Evolutionary conservation across 345 rosid genomes (phyloP), one percentile per base, ranked within the genome.

Genomic region (Durio zibethinus): DNA sequence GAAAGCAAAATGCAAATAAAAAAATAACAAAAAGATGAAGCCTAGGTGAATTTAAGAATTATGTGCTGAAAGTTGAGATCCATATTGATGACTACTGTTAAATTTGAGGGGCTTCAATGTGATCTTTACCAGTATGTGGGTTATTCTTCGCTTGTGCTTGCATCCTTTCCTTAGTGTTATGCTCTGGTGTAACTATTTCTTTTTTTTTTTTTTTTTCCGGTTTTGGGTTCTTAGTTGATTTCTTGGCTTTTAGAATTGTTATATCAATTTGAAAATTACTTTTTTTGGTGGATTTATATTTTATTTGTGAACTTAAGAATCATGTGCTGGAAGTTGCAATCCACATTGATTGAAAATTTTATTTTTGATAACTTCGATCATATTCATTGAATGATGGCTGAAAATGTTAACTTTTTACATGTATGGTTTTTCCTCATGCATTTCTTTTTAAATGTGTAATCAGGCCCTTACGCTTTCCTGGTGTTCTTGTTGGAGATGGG

Each of bases 401-500:
- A 23, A 21, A 23, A n/a, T 74, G 65, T 33, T 50, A 7, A n/a
- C 20, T 12, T 47, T 57, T 21, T 67, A 48, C n/a, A 23, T 48
- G 6, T 9, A 33, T 42, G 21, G 20, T 29, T 40, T 76, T 76
- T 76, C 36, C 45, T 62, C 54, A 35, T 70, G 21, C 2, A 21
- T 73, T 60, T 62, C 54, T 76, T 67, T 47, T 73, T 14, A 54
- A 57, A 47, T 43, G 31, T 81, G 70, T 60, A 38, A 3, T 1
- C 86, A 96, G 99, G 90, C 97, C 94, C 71, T 89, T 93, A 71
- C 91, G 97, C 65, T 83, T 96, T 47, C 99, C 99, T n/a, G 89
- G 93, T 70, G 80, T 93, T 87, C 94, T 93, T 38, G 93, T 96
- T 25, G 99, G 99, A 78, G 99, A 96, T 85, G 99, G 99, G 53